Evolutionary conservation across 2,329 filamentous ascomycete species (phyloP).

Genomic region (Pseudocercospora ulei): DNA sequence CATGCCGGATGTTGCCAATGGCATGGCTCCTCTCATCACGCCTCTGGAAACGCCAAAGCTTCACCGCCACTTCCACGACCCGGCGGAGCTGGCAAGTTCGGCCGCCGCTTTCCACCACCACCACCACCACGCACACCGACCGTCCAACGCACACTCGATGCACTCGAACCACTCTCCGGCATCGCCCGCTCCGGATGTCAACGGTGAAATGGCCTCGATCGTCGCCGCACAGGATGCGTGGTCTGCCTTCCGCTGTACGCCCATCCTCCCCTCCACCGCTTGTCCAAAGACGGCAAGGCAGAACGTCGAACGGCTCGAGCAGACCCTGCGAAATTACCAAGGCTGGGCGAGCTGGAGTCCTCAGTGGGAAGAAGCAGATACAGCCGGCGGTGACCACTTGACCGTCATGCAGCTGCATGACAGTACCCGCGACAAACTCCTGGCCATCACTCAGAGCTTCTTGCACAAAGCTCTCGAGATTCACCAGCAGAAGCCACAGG

Average conservation of each 20-base stretch:
- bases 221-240: conserved; percentile 45
- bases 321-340: conserved; percentile 45
- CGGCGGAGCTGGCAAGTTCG: conserved; percentile 39
- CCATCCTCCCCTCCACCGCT: conserved; percentile 41
- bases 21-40: conserved; percentile 38
- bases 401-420: conserved; percentile 44
- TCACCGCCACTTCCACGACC: conserved; percentile 41
- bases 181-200: conserved; percentile 21
- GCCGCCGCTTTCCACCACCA: conserved; percentile 36
- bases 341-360: conserved; percentile 46
- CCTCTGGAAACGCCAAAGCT: conserved; percentile 42
- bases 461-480: conserved; percentile 61
- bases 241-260: conserved; percentile 47
- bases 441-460: conserved; percentile 62
- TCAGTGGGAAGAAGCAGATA: conserved; percentile 43
- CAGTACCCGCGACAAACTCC: conserved; percentile 55
- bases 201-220: conserved; percentile 40
- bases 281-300: conserved; percentile 45
- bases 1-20: conserved; percentile 38
- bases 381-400: conserved; percentile 41
- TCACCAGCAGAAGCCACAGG: conserved; percentile 43
- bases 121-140: conserved; percentile 32
- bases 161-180: conserved; percentile 16
- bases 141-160: conserved; percentile 30
- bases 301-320: conserved; percentile 45